These are phyloP conservation scores for carrot (Daucus carota) DNA, from an alignment of 129 eudicot genomes.

Conservation along the genomic window DNA sequence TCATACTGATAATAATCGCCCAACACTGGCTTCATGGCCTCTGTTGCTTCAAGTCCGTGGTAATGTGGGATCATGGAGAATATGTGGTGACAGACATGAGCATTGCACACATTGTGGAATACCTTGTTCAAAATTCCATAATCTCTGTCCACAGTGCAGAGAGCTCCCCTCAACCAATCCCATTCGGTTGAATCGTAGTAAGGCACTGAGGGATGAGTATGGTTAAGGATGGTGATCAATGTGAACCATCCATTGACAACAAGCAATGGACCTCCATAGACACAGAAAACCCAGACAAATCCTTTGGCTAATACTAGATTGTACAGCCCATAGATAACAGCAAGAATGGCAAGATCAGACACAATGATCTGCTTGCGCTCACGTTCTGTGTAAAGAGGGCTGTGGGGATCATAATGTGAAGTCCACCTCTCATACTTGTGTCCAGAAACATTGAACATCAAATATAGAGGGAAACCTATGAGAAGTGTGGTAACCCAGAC, in stretches of 20 bases:
- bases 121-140: neutral
- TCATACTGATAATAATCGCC: neutral
- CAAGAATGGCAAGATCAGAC: too few relatives aligned
- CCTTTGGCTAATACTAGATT: neutral
- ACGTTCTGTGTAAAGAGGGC: too few relatives aligned
- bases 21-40: neutral
- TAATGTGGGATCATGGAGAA: slow-evolving; percentile 1
- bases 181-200: neutral
- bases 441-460: neutral
- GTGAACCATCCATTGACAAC: too few relatives aligned
- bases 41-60: neutral
- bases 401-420: too few relatives aligned
- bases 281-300: neutral
- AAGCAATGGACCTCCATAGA: neutral
- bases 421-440: too few relatives aligned
- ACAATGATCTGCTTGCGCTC: too few relatives aligned
- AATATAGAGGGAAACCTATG: neutral
- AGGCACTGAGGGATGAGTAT: neutral
- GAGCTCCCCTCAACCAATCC: neutral
- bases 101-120: neutral
- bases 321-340: too few relatives aligned
- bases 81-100: neutral
- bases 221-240: neutral
- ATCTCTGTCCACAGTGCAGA: too few relatives aligned
- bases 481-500: neutral